phyloP scores from a whole-genome alignment of 148 eudicot species.

The Chenopodium berlandieri region DNA sequence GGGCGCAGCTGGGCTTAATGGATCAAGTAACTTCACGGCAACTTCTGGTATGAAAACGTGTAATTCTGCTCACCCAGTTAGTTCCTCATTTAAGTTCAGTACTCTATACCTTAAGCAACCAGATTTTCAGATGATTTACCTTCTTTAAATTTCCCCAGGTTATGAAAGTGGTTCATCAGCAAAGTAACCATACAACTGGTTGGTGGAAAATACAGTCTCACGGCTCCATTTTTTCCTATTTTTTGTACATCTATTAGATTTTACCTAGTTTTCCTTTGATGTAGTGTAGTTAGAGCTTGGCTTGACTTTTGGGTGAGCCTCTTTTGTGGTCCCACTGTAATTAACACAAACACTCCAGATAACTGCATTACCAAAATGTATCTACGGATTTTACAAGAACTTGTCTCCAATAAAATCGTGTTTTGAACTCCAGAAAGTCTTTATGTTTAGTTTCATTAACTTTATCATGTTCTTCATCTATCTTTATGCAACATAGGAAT shows the following conservation, averaged over 20 bases:
- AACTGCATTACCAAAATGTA: not conserved
- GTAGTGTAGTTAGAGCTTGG: too few species aligned
- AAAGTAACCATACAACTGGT: constrained; percentile 52
- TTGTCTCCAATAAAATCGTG: too few species aligned
- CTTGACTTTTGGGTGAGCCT: too few species aligned
- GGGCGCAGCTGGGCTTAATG: constrained; percentile 72
- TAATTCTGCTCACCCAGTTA: not conserved
- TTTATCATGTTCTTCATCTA: not conserved
- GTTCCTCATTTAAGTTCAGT: too few species aligned
- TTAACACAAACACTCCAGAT: not conserved
- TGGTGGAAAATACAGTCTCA: constrained; percentile 28
- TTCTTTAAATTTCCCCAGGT: constrained; percentile 32
- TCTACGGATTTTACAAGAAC: not conserved
- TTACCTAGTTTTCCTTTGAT: too few species aligned
- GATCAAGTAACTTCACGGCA: constrained; percentile 64
- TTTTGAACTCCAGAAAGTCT: not conserved
- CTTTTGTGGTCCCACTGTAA: constrained; percentile 78
- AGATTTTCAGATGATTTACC: too few species aligned
- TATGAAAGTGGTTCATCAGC: constrained; percentile 34
- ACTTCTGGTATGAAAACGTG: constrained; percentile 21
- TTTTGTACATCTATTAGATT: too few species aligned
- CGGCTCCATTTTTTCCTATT: not conserved
- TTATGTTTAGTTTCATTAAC: not conserved
- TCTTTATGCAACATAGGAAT: not conserved
- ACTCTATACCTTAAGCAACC: too few species aligned